A percentile compares a stretch with the other conserved stretches of the same genome.
Evolutionary conservation across 2,329 filamentous ascomycete species (phyloP).

Genomic region (Tolypocladium inflatum): DNA sequence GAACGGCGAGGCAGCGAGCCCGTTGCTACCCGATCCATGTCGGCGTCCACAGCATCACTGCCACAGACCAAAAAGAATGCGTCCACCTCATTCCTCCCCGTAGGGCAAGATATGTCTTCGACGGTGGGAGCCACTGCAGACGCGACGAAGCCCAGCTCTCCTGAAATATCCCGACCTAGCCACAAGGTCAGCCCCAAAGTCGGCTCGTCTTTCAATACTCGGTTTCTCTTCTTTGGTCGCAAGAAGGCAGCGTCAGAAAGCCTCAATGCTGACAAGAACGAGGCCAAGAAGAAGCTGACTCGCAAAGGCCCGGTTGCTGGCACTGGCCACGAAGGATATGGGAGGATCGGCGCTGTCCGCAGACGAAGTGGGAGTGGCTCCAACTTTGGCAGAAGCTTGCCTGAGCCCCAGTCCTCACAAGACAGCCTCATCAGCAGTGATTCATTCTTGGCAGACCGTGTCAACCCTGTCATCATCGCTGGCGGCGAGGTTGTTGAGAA

Average conservation of each 20-base stretch:
- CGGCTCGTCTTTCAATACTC: constrained; percentile 46
- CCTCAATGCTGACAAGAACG: constrained; percentile 42
- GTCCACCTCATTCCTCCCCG: constrained; percentile 21
- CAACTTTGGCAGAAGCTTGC: constrained; percentile 34
- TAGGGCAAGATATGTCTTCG: constrained; percentile 9
- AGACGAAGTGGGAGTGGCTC: constrained; percentile 54
- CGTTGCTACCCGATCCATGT: constrained; percentile 18
- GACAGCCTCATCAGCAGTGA: constrained; percentile 43
- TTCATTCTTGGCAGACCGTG: constrained; percentile 49
- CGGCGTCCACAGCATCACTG: constrained; percentile 23
- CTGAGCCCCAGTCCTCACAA: constrained; percentile 36
- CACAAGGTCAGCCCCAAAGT: constrained; percentile 44
- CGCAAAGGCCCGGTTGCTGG: constrained; percentile 79
- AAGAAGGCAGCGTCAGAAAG: constrained; percentile 52
- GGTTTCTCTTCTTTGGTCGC: constrained; percentile 72
- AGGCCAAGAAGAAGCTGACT: constrained; percentile 15
- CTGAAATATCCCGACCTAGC: constrained; percentile 13
- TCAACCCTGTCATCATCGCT: constrained; percentile 57
- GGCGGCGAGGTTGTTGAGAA: constrained; percentile 55
- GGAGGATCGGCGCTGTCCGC: constrained; percentile 50
- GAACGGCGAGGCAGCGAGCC: constrained; percentile 37
- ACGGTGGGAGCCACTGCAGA: constrained; percentile 8
- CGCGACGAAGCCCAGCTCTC: constrained; percentile 9
- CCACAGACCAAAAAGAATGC: constrained; percentile 16
- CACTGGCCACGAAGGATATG: constrained; percentile 88